These are phyloP conservation scores for Starmerella roubikii DNA, from an alignment of 805 yeast species.

Conservation along the genomic window DNA sequence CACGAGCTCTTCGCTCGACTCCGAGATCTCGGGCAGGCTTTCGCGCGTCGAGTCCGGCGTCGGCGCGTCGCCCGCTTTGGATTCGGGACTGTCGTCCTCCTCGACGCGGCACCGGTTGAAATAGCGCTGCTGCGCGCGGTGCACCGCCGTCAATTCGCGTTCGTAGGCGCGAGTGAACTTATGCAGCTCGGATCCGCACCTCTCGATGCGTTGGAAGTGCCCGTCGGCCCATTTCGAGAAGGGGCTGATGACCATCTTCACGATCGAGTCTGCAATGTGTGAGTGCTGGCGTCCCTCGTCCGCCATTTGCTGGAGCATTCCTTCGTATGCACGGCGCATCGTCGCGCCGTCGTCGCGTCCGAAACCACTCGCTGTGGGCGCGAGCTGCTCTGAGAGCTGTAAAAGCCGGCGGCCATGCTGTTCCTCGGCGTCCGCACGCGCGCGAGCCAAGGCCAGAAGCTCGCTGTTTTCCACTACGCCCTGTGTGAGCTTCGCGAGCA, in stretches of 20 bases:
- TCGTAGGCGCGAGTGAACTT: conserved; percentile 42
- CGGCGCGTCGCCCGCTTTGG: neutral
- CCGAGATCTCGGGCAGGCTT: neutral
- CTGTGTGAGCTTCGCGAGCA: conserved; percentile 29
- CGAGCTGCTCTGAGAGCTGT: conserved; percentile 28
- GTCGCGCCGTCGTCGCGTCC: conserved; percentile 52
- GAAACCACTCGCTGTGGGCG: conserved; percentile 31
- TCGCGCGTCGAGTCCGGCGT: neutral
- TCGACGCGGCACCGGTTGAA: conserved; percentile 63
- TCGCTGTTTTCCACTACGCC: conserved; percentile 63
- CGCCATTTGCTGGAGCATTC: conserved; percentile 40
- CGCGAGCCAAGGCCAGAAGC: conserved; percentile 47
- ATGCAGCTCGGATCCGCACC: conserved; percentile 41
- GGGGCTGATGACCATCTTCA: conserved; percentile 49
- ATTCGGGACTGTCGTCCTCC: conserved; percentile 34
- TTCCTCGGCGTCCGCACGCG: conserved; percentile 60
- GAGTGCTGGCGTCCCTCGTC: conserved; percentile 47
- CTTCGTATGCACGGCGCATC: conserved; percentile 47
- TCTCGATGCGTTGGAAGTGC: conserved; percentile 52
- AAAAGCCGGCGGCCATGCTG: conserved; percentile 46
- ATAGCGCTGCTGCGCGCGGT: conserved; percentile 47
- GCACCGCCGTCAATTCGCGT: conserved; percentile 36
- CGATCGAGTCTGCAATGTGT: conserved; percentile 49
- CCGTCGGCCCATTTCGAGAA: conserved; percentile 63
- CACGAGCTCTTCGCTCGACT: conserved; percentile 19